Conservation (phyloP, 2,329 filamentous ascomycete species). For the Botrytis pseudocinerea region DNA sequence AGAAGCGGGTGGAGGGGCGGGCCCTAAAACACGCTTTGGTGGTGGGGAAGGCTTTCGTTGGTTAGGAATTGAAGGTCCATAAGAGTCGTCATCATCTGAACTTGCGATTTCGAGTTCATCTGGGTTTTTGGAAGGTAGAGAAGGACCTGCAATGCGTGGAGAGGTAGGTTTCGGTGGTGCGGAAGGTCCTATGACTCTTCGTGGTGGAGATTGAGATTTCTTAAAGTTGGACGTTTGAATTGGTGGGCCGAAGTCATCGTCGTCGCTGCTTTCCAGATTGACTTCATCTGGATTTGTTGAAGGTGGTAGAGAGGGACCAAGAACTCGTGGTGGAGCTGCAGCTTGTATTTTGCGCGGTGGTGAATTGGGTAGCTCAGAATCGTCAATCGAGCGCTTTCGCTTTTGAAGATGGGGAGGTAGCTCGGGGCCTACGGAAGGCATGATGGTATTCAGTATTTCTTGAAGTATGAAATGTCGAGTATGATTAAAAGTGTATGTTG, state of each 20-base stretch:
- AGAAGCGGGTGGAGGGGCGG: conserved; percentile 46
- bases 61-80: conserved; percentile 5
- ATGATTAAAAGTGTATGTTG: neutral
- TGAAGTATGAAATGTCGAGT: conserved; percentile 12
- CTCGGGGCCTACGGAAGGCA: conserved; percentile 59
- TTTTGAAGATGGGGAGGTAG: conserved; percentile 67
- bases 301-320: conserved; percentile 39
- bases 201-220: conserved; percentile 13
- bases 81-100: conserved; percentile 32
- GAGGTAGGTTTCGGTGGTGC: conserved; percentile 41
- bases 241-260: conserved; percentile 31
- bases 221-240: conserved; percentile 25
- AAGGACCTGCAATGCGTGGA: conserved; percentile 33
- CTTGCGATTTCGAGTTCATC: conserved; percentile 50
- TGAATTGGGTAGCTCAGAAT: conserved; percentile 42
- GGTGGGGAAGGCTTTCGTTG: conserved; percentile 2
- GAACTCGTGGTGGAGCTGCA: conserved; percentile 31
- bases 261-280: conserved; percentile 47
- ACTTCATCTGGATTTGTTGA: conserved; percentile 49
- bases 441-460: conserved; percentile 21
- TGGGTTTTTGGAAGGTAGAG: conserved; percentile 40
- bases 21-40: conserved; percentile 40
- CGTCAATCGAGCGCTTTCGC: conserved; percentile 57
- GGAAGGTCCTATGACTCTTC: conserved; percentile 30
- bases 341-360: conserved; percentile 49